Base-by-base conservation (phyloP, 1,284 basidiomycete genomes). In the Pseudozyma sp. region DNA sequence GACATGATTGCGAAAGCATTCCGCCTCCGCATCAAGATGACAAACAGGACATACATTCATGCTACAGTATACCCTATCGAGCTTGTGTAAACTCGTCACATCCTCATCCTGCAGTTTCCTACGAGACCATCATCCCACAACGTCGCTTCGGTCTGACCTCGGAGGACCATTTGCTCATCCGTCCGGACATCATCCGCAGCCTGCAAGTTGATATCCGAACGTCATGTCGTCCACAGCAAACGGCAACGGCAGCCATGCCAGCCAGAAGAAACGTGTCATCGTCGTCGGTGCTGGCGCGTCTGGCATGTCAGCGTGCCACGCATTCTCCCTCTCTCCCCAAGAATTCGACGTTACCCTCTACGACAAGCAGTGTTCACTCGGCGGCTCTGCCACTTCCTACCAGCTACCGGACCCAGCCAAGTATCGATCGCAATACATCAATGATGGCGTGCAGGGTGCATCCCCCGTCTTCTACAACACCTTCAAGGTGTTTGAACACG, bases 381-480 rank as follows among this genome's bases (percentile, higher is more conserved):
- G 80, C 30, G 80, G 80, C 42, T 79, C 76, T 16, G 80, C 80
- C 16, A 80, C 78, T 13, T 81, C 80, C 7, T 75, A 77, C 57
- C 77, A 79, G 55, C 66, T 81, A 10, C 80, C 80, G 7, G 76
- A 77, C 49, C 74, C 71, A 3, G 66, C 68, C 44, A 68, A 71
- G 62, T 81, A 75, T 46, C 61, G 67, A 30, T 78, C 80, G 7
- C 73, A 80, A 40, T 80, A 80, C 70, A 80, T 81, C 70, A 81
- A 81, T 56, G 78, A 81, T 45, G 80, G 79, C 24, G 80, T 81
- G 0, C 80, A 81, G 54, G 80, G 79, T 3, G 77, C 75, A 13
- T 75, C 68, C 8, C 77, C 78, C 16, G 77, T 80, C 10, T 81
- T 81, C 49, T 60, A 71, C 67, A 81, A 81, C 65, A 81, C 80